phyloP scores from a whole-genome alignment of 2,329 filamentous ascomycete genomes.

The Stemphylium vesicarium region DNA sequence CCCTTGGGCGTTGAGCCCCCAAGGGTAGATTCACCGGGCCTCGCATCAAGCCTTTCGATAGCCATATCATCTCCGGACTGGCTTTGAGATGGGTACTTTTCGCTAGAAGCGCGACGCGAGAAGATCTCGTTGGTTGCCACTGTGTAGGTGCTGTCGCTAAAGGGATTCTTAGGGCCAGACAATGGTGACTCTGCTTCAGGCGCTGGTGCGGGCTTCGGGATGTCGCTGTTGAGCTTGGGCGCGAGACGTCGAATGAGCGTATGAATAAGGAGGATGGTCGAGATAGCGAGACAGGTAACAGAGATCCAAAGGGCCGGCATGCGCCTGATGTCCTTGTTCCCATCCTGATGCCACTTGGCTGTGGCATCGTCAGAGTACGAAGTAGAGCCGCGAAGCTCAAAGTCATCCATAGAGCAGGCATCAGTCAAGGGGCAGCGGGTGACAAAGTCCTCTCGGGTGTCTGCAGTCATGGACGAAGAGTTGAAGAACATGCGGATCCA shows the following conservation, averaged over 20 bases:
- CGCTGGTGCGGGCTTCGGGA: not conserved
- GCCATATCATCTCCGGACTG: slow-evolving; percentile 30
- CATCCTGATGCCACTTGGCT: slow-evolving; percentile 40
- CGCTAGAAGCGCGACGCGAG: not conserved
- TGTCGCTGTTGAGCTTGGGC: slow-evolving; percentile 13
- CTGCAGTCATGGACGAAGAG: slow-evolving; percentile 49
- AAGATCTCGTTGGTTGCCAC: not conserved
- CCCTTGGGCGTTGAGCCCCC: slow-evolving; percentile 27
- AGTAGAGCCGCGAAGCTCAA: slow-evolving; percentile 43
- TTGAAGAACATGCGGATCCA: slow-evolving; percentile 61
- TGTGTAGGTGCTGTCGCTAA: slow-evolving; percentile 6
- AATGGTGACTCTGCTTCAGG: not conserved
- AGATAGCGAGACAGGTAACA: slow-evolving; percentile 37
- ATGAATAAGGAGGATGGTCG: slow-evolving; percentile 39
- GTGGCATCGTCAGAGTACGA: slow-evolving; percentile 30
- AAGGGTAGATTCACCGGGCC: slow-evolving; percentile 24
- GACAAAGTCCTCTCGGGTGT: slow-evolving; percentile 11
- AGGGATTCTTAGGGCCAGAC: slow-evolving; percentile 4
- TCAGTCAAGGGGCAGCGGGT: slow-evolving; percentile 8
- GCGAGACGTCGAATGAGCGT: slow-evolving; percentile 35
- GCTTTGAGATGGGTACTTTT: slow-evolving; percentile 14
- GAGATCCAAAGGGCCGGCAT: slow-evolving; percentile 45
- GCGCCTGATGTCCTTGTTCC: slow-evolving; percentile 27
- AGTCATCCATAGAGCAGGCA: slow-evolving; percentile 48
- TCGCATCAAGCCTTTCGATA: slow-evolving; percentile 28